phyloP scores from a whole-genome alignment of 73 alveolate genomes.

The Strombidium stylifer region DNA sequence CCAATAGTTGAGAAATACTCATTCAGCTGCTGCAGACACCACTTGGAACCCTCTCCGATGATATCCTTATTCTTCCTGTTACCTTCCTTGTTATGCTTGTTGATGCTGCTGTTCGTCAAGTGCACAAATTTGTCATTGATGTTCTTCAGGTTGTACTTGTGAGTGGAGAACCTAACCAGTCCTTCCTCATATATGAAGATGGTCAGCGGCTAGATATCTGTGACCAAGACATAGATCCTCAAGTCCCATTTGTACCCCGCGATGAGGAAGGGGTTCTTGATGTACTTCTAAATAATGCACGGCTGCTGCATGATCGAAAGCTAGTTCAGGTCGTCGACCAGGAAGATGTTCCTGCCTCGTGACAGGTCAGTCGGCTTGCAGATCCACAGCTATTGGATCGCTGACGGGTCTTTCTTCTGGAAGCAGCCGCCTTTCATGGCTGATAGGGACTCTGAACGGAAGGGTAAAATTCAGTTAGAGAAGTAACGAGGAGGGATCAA shows the following conservation, averaged over 20 bases:
- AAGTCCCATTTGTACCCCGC: slow-evolving; percentile 83
- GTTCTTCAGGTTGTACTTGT: slow-evolving; percentile 42
- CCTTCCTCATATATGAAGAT: slow-evolving; percentile 80
- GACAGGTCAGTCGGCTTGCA: slow-evolving; percentile 19
- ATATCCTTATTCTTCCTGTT: slow-evolving; percentile 38
- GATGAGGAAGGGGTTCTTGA: slow-evolving; percentile 73
- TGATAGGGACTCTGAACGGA: too few relatives aligned
- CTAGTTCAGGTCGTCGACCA: background rate
- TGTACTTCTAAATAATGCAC: slow-evolving; percentile 63
- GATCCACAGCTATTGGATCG: slow-evolving; percentile 4
- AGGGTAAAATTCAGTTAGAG: too few relatives aligned
- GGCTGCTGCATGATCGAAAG: slow-evolving; percentile 27
- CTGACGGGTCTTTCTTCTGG: too few relatives aligned
- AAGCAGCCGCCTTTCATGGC: too few relatives aligned
- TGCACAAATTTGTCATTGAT: slow-evolving; percentile 5
- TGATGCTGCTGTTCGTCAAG: slow-evolving; percentile 59
- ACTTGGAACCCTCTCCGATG: slow-evolving; percentile 46
- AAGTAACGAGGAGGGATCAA: too few relatives aligned
- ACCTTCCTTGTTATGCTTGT: slow-evolving; percentile 52
- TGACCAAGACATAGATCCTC: slow-evolving; percentile 80
- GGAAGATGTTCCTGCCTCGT: slow-evolving; percentile 25
- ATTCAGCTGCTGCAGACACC: slow-evolving; percentile 49
- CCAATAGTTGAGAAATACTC: background rate
- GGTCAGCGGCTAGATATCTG: slow-evolving; percentile 75
- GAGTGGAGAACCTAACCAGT: slow-evolving; percentile 82